These are phyloP conservation scores for Ophiostoma ulmi DNA, from an alignment of 2,329 filamentous ascomycete genomes.

Conservation along the genomic window DNA sequence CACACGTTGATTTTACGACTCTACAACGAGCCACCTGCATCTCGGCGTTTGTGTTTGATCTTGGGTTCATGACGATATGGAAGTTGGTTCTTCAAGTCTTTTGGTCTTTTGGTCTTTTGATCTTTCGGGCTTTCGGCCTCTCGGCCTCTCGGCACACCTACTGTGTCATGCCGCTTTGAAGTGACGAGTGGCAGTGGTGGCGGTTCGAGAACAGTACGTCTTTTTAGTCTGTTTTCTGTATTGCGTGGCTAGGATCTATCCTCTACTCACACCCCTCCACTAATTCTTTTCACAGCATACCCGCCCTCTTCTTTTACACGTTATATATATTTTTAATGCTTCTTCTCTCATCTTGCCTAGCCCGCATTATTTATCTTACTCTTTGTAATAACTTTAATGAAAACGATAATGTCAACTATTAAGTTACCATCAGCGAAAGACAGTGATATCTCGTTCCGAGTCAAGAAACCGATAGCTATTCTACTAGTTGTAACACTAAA, in stretches of 20 bases:
- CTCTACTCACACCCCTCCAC: background rate
- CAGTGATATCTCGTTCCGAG: background rate
- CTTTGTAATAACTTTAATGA: slow-evolving; percentile 21
- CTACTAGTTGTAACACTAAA: background rate
- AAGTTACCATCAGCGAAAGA: background rate
- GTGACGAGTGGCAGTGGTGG: background rate
- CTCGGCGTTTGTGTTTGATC: slow-evolving; percentile 22
- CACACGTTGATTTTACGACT: background rate
- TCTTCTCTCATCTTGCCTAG: slow-evolving; percentile 14
- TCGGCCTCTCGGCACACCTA: background rate
- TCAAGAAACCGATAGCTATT: too few species aligned
- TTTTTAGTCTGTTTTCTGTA: background rate
- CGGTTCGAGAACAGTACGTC: background rate
- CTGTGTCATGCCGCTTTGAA: background rate
- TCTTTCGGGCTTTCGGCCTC: background rate
- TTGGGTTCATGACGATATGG: slow-evolving; percentile 15
- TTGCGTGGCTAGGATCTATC: slow-evolving; percentile 3
- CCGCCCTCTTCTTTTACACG: slow-evolving; percentile 1
- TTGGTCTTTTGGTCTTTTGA: background rate
- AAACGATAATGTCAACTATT: background rate
- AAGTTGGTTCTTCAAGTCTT: slow-evolving; percentile 5
- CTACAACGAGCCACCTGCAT: slow-evolving; percentile 12
- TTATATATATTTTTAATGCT: slow-evolving; percentile 13
- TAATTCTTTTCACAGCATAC: background rate
- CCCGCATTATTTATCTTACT: slow-evolving; percentile 12